Evolutionary conservation across 768 basidiomycete genomes (phyloP).

Genomic region (Saitozyma sp.): DNA sequence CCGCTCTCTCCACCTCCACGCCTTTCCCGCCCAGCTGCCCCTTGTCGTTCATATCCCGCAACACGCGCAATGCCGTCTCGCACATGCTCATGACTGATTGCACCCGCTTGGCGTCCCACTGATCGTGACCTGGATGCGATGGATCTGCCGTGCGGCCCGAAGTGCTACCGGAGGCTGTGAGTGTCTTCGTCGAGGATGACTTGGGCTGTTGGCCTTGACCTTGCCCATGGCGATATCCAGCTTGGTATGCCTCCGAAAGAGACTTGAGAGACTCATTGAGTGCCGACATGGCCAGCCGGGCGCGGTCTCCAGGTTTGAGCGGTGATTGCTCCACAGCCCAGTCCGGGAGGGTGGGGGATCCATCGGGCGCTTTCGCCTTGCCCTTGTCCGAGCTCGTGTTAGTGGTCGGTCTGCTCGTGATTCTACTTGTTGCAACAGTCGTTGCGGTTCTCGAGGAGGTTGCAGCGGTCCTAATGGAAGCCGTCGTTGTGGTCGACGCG

Average conservation of each 20-base stretch:
- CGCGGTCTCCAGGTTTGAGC: neutral
- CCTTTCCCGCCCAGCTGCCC: slow-evolving; percentile 25
- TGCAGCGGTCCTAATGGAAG: neutral
- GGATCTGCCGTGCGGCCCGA: no score
- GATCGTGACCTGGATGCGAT: no score
- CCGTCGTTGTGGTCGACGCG: neutral
- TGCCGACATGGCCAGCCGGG: neutral
- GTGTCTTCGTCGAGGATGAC: no score
- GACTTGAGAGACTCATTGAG: neutral
- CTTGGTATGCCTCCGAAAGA: neutral
- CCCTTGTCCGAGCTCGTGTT: neutral
- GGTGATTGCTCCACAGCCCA: neutral
- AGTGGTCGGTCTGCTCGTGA: neutral
- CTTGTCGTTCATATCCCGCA: slow-evolving; percentile 22
- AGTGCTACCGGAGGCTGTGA: no score
- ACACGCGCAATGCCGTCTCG: neutral
- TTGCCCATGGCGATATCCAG: neutral
- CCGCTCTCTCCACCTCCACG: slow-evolving; percentile 33
- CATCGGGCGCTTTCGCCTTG: neutral
- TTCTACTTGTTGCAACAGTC: neutral
- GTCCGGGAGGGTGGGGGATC: neutral
- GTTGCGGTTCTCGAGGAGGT: neutral
- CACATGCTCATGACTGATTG: no score
- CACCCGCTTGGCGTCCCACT: no score
- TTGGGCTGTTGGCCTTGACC: no score